These are phyloP conservation scores for Fragosphaeria purpurea DNA, from an alignment of 2,329 filamentous ascomycete species.

Conservation along the genomic window DNA sequence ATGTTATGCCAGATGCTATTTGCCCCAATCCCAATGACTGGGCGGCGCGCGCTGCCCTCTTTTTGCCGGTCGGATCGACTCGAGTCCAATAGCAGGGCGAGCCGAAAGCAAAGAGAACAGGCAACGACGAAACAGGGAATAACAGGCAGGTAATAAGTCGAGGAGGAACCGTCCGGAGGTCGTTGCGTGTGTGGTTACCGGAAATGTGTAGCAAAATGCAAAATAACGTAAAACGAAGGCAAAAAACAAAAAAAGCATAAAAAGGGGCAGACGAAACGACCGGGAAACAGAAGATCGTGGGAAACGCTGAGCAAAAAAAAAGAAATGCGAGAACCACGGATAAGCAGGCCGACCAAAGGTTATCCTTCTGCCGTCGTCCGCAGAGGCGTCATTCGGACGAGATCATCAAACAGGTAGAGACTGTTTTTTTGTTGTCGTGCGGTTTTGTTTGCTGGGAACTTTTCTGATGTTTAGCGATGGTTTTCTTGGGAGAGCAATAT, in stretches of 20 bases:
- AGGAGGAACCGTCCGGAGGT: background rate
- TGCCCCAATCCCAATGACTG: background rate
- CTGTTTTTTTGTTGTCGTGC: conserved; percentile 4
- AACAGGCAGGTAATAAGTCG: background rate
- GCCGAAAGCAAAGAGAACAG: background rate
- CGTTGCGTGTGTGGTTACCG: no score
- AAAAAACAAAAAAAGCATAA: background rate
- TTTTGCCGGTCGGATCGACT: conserved; percentile 1
- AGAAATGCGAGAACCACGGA: background rate
- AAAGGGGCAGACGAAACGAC: background rate
- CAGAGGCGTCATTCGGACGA: background rate
- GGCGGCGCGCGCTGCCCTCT: background rate
- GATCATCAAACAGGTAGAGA: conserved; percentile 5
- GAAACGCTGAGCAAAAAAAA: no score
- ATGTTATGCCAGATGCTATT: background rate
- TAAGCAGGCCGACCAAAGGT: background rate
- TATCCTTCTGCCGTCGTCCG: background rate
- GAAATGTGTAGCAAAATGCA: background rate
- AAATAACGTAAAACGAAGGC: background rate
- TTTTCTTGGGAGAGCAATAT: conserved; percentile 1
- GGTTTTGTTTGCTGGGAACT: conserved; percentile 1
- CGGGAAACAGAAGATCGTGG: background rate
- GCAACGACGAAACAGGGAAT: background rate
- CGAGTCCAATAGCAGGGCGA: background rate
- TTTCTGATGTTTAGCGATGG: background rate